Conservation (phyloP, 2,329 filamentous ascomycete species). For the Penicillium sp. region DNA sequence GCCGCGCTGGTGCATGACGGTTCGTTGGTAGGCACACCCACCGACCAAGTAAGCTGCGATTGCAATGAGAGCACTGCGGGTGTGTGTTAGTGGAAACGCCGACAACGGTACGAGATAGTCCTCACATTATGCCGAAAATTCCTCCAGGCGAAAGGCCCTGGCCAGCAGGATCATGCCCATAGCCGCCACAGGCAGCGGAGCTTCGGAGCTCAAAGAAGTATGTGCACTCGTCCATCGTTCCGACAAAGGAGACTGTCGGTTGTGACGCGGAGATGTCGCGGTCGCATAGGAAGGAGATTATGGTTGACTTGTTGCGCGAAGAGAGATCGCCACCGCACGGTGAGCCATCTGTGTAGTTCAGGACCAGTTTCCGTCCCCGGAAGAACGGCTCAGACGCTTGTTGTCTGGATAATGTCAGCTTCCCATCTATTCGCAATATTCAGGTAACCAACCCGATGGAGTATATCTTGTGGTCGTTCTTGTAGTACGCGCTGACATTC, state of each 20-base stretch:
- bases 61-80: slow-evolving; percentile 62
- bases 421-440: not conserved
- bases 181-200: slow-evolving; percentile 78
- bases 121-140: slow-evolving; percentile 86
- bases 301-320: slow-evolving; percentile 69
- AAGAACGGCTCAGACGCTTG: slow-evolving; percentile 53
- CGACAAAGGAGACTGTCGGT: slow-evolving; percentile 81
- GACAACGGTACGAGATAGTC: slow-evolving; percentile 24
- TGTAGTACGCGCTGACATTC: slow-evolving; percentile 57
- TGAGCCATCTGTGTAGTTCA: slow-evolving; percentile 79
- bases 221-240: slow-evolving; percentile 86
- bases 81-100: not conserved
- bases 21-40: slow-evolving; percentile 93
- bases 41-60: slow-evolving; percentile 88
- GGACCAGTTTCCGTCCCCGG: slow-evolving; percentile 65
- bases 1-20: slow-evolving; percentile 89
- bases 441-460: slow-evolving; percentile 48
- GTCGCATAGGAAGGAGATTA: slow-evolving; percentile 93
- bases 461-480: slow-evolving; percentile 48
- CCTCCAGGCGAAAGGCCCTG: slow-evolving; percentile 70
- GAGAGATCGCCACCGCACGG: slow-evolving; percentile 59
- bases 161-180: slow-evolving; percentile 56
- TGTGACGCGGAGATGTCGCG: slow-evolving; percentile 72
- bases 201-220: slow-evolving; percentile 96
- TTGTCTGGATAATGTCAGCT: slow-evolving; percentile 34